These are phyloP conservation scores for Hypoxylon fuscum DNA, from an alignment of 495 filamentous ascomycete genomes.

Conservation along the genomic window DNA sequence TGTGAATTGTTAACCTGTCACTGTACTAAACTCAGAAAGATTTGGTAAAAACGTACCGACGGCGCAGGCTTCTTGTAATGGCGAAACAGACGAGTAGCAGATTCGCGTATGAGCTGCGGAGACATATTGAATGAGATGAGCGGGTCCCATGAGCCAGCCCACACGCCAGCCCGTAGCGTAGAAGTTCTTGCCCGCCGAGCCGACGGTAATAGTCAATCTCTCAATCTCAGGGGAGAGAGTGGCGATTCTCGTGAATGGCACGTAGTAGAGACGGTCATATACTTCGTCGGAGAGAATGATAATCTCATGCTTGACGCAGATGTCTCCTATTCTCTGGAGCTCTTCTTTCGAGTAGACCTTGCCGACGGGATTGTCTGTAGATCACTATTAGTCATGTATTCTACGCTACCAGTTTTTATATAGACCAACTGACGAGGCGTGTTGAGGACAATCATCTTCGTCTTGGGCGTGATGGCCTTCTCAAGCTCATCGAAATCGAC, in stretches of 20 bases:
- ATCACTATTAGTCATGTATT: slow-evolving; percentile 26
- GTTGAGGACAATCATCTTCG: slow-evolving; percentile 93
- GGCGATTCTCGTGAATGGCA: slow-evolving; percentile 90
- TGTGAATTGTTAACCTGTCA: slow-evolving; percentile 16
- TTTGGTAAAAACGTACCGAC: slow-evolving; percentile 60
- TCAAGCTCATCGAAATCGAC: slow-evolving; percentile 87
- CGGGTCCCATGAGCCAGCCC: slow-evolving; percentile 87
- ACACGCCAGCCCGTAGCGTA: slow-evolving; percentile 98
- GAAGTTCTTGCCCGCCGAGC: slow-evolving; percentile 96
- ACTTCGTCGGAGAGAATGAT: slow-evolving; percentile 97
- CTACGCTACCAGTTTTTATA: background rate
- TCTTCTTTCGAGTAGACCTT: slow-evolving; percentile 90
- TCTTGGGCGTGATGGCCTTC: slow-evolving; percentile 81
- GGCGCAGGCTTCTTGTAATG: slow-evolving; percentile 94
- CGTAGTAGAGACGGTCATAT: slow-evolving; percentile 95
- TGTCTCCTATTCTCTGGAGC: slow-evolving; percentile 82
- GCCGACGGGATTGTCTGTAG: slow-evolving; percentile 87
- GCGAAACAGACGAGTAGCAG: slow-evolving; percentile 92
- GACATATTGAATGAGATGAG: slow-evolving; percentile 90
- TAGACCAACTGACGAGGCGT: slow-evolving; percentile 57
- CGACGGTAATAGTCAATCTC: slow-evolving; percentile 88
- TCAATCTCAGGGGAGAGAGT: slow-evolving; percentile 89
- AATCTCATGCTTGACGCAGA: slow-evolving; percentile 94
- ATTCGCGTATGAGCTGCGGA: slow-evolving; percentile 93
- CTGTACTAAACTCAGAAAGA: background rate